phyloP scores from a whole-genome alignment of 352 stramenopile species.

The Phytophthora sansomeana region DNA sequence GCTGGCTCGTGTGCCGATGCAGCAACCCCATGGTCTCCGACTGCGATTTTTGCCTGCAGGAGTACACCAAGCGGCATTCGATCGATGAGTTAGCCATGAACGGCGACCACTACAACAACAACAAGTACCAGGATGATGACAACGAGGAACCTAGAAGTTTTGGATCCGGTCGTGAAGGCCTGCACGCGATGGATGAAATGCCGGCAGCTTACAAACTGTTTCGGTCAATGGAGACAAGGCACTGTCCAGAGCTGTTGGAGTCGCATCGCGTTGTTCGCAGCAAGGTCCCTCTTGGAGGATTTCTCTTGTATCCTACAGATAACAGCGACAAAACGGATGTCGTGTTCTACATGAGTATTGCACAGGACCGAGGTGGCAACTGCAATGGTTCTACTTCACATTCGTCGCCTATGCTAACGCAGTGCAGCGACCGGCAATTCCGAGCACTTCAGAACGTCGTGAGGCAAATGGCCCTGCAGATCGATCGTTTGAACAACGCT shows the following conservation, averaged over 20 bases:
- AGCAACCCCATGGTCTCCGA: slow-evolving; percentile 70
- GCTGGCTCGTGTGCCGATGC: slow-evolving; percentile 77
- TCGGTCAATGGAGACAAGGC: slow-evolving; percentile 67
- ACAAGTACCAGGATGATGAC: slow-evolving; percentile 40
- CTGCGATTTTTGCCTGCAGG: slow-evolving; percentile 76
- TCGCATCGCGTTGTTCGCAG: slow-evolving; percentile 69
- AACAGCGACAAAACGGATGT: slow-evolving; percentile 68
- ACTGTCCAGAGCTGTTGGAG: slow-evolving; percentile 70
- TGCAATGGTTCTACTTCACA: slow-evolving; percentile 3
- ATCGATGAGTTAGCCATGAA: slow-evolving; percentile 55
- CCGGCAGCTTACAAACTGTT: slow-evolving; percentile 79
- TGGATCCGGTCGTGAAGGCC: slow-evolving; percentile 11
- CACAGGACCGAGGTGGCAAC: slow-evolving; percentile 17
- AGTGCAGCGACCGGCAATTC: slow-evolving; percentile 66
- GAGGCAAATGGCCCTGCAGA: slow-evolving; percentile 61
- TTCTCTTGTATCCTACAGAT: slow-evolving; percentile 74
- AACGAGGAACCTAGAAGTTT: not conserved
- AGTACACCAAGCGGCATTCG: slow-evolving; percentile 72
- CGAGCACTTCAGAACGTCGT: slow-evolving; percentile 64
- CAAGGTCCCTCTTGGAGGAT: slow-evolving; percentile 69
- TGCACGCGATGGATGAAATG: slow-evolving; percentile 37
- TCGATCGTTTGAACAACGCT: slow-evolving; percentile 61
- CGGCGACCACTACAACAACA: slow-evolving; percentile 45
- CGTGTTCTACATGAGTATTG: slow-evolving; percentile 80
- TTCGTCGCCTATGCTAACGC: slow-evolving; percentile 16